phyloP scores from a whole-genome alignment of 306 rosid genomes.

The Malus fusca region DNA sequence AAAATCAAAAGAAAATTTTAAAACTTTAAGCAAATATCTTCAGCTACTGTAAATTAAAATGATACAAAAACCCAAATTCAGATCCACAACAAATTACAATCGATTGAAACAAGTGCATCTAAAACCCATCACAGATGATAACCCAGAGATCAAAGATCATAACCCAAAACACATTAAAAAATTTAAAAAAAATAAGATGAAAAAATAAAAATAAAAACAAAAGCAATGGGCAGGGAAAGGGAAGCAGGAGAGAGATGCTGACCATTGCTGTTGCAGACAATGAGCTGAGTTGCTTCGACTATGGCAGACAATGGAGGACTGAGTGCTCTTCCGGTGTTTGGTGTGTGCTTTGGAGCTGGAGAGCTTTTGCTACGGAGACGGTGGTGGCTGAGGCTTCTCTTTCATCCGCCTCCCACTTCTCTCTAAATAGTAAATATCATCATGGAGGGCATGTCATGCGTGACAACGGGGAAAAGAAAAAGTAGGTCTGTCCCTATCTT shows the following conservation, averaged over 20 bases:
- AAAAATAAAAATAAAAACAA: neutral
- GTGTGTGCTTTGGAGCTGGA: neutral
- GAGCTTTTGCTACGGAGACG: neutral
- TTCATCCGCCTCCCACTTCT: neutral
- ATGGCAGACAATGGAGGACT: neutral
- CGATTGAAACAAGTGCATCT: neutral
- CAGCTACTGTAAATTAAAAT: neutral
- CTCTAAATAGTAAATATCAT: constrained; percentile 20
- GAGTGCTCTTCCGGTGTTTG: too few species aligned
- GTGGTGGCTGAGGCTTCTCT: neutral
- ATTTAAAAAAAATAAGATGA: neutral
- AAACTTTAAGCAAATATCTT: neutral
- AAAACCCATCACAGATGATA: neutral
- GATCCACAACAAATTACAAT: constrained; percentile 5
- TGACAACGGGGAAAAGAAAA: constrained; percentile 15
- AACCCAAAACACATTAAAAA: neutral
- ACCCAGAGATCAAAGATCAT: neutral
- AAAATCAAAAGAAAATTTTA: neutral
- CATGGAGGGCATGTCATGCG: constrained; percentile 24
- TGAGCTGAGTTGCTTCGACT: neutral
- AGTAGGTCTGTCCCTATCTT: constrained; percentile 13
- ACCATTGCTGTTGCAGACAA: constrained; percentile 24
- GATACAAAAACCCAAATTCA: constrained; percentile 11
- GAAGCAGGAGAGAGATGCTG: neutral
- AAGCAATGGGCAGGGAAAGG: neutral